These are phyloP conservation scores for Curvularia sp. DNA, from an alignment of 2,329 filamentous ascomycete genomes.

Conservation along the genomic window DNA sequence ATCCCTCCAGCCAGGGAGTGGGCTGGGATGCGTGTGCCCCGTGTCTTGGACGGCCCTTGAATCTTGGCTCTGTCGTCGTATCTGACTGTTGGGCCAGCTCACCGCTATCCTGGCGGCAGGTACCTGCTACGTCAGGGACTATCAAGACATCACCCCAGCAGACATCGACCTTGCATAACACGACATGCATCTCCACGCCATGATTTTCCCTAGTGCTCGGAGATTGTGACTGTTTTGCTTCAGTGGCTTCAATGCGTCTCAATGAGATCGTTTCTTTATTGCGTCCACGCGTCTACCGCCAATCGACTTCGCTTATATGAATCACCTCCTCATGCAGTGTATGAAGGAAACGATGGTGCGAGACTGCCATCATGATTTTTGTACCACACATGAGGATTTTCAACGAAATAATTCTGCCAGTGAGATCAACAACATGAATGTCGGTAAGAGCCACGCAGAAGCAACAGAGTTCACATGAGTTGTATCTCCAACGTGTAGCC, in stretches of 20 bases:
- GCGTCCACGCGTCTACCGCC: neutral
- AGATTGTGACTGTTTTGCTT: neutral
- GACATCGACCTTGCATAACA: neutral
- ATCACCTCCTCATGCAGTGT: neutral
- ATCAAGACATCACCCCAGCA: neutral
- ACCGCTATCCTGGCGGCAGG: neutral
- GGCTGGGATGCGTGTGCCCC: neutral
- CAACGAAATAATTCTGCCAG: neutral
- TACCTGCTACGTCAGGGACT: neutral
- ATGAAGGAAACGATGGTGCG: neutral
- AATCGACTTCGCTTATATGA: neutral
- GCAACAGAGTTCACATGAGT: neutral
- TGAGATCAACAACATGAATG: neutral
- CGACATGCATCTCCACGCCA: neutral
- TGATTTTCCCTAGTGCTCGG: neutral
- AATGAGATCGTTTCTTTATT: neutral
- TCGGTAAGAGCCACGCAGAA: neutral
- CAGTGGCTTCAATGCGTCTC: neutral
- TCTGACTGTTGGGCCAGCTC: neutral
- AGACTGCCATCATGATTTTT: neutral
- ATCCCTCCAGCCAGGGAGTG: neutral
- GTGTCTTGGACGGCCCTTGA: neutral
- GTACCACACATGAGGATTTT: neutral
- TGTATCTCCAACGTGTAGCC: neutral
- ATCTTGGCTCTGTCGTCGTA: neutral